Percentiles rank a stretch among this genome's conserved stretches.
phyloP scores from a whole-genome alignment of 495 filamentous ascomycete species.

The Barbatosphaeria neglecta region DNA sequence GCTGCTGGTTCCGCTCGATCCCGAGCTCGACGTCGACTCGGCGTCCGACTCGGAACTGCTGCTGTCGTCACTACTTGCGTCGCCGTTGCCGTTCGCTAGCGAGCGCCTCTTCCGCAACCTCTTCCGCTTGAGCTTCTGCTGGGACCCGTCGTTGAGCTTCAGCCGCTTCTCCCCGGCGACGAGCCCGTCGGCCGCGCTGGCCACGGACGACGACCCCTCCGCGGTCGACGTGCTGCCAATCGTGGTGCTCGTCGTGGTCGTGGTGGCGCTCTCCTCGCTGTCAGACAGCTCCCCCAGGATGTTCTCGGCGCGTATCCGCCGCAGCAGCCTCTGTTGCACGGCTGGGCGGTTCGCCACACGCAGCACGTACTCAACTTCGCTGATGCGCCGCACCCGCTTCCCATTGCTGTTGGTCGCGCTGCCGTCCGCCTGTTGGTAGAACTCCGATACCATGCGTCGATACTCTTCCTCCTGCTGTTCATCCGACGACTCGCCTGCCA shows the following conservation, averaged over 20 bases:
- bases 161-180: slow-evolving; percentile 22
- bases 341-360: slow-evolving; percentile 26
- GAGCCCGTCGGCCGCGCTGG: slow-evolving; percentile 14
- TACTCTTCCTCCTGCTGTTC: slow-evolving; percentile 39
- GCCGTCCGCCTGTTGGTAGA: slow-evolving; percentile 19
- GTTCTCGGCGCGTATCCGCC: slow-evolving; percentile 38
- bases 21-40: slow-evolving; percentile 11
- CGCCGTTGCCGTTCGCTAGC: slow-evolving; percentile 24
- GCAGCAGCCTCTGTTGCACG: slow-evolving; percentile 33
- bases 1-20: slow-evolving; percentile 3
- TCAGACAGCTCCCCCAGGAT: slow-evolving; percentile 34
- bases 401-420: slow-evolving; percentile 12
- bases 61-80: slow-evolving; percentile 11
- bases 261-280: slow-evolving; percentile 18
- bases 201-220: slow-evolving; percentile 1
- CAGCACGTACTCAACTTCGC: slow-evolving; percentile 35
- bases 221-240: slow-evolving; percentile 17
- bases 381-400: slow-evolving; percentile 25
- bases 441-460: slow-evolving; percentile 38
- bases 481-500: slow-evolving; percentile 19
- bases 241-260: slow-evolving; percentile 11
- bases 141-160: slow-evolving; percentile 28
- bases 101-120: slow-evolving; percentile 40
- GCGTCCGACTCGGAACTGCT: slow-evolving; percentile 22
- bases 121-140: slow-evolving; percentile 39